phyloP scores from a whole-genome alignment of 2,329 filamentous ascomycete genomes.

The Alternaria triticimaculans region DNA sequence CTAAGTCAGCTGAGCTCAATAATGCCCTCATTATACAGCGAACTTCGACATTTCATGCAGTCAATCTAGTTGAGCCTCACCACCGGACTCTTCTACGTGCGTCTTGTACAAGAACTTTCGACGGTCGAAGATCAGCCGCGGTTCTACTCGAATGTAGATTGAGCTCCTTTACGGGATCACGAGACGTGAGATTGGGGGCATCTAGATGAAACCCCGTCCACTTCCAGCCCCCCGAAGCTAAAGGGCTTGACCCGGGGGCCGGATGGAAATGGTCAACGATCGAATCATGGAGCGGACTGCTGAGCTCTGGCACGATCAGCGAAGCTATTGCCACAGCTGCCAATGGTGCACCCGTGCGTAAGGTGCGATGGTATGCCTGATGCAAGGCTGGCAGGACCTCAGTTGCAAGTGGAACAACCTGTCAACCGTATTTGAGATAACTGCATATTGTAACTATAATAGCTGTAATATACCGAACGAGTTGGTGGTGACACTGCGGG shows the following conservation, averaged over 20 bases:
- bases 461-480: conserved; percentile 1
- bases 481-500: conserved; percentile 1
- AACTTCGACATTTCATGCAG: not conserved
- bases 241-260: not conserved
- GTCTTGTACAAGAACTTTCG: not conserved
- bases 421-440: conserved; percentile 14
- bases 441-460: not conserved
- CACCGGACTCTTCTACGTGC: not conserved
- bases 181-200: conserved; percentile 20
- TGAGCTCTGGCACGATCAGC: not conserved
- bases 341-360: not conserved
- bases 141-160: conserved; percentile 11
- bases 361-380: not conserved
- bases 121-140: not conserved
- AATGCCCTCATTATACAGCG: not conserved
- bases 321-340: not conserved
- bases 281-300: not conserved
- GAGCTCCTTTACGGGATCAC: conserved; percentile 10
- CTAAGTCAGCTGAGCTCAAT: not conserved
- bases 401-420: not conserved
- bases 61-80: not conserved
- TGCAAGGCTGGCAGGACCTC: not conserved
- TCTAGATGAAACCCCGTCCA: conserved; percentile 37
- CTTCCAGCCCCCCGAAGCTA: not conserved
- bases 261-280: not conserved